Evolutionary conservation across 2,329 filamentous ascomycete genomes (phyloP), one percentile per base, ranked within the genome.

Genomic region (Penicillium sp.): DNA sequence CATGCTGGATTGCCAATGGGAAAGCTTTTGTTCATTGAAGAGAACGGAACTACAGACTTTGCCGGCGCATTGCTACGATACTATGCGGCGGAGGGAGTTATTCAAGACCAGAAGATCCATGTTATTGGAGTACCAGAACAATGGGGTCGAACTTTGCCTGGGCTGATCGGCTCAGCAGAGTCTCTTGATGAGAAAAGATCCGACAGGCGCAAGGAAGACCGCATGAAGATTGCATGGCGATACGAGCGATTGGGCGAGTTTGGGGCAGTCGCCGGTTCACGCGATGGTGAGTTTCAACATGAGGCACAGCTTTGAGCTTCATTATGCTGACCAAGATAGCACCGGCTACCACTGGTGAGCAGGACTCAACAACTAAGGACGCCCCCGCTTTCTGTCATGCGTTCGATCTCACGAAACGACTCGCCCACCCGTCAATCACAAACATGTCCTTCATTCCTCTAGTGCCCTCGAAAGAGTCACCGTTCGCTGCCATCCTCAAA

Each of bases 151-250:
- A 91, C 93, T 63, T 78, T 99, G 21, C 94, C 94, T 3, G 93
- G 89, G 0, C 72, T 95, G 32, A 81, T 82, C 44, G 74, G 79
- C 59, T 74, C 79, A 47, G 71, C 78, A 32, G 75, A 80, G 62
- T 64, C 68, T 42, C 69, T 79, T 31, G 76, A 79, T 32, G 73
- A 77, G 41, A 76, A 73, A 52, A 56, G 59, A 45, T 65, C 68
- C 9, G 70, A 67, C 40, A 67, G 66, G 65, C 66, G 71, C 72
- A 75, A 71, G 61, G 80, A 81, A 13, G 89, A 93, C 58, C 92
- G 88, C 73, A 97, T 99, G 94, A 97, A 96, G 77, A 99, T 99
- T 77, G 94, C 94, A 3, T 99, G 94, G 94, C 83, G 94, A 72
- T 99, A 99, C 75, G 92, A 97, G 73, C 83, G 86, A 32, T 74